Conservation (phyloP, 352 stramenopile species). For the Phytopythium sindhum region DNA sequence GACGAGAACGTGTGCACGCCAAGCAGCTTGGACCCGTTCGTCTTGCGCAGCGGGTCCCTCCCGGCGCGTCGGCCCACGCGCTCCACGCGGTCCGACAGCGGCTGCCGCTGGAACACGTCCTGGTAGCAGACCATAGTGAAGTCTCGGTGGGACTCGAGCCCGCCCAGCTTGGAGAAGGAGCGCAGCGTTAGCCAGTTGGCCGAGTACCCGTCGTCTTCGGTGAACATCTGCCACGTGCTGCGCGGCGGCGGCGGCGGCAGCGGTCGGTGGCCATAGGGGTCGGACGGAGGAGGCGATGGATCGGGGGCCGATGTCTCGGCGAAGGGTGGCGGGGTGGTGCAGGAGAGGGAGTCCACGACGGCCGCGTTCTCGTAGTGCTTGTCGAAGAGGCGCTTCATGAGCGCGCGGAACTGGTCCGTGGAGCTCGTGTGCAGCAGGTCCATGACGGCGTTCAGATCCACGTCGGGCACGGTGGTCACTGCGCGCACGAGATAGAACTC, state of each 20-base stretch:
- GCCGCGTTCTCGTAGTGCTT: conserved; percentile 44
- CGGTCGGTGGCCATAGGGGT: background rate
- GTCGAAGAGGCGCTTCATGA: conserved; percentile 58
- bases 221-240: conserved; percentile 30
- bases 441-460: conserved; percentile 38
- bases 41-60: conserved; percentile 14
- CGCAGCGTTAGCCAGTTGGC: conserved; percentile 56
- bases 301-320: conserved; percentile 1
- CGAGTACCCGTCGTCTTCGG: conserved; percentile 50
- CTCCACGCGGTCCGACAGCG: conserved; percentile 20
- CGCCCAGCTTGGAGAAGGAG: conserved; percentile 25
- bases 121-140: conserved; percentile 68
- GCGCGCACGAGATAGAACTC: conserved; percentile 61
- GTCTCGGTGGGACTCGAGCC: conserved; percentile 35
- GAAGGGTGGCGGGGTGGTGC: conserved; percentile 35
- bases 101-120: conserved; percentile 47
- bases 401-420: conserved; percentile 30
- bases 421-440: conserved; percentile 27
- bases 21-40: conserved; percentile 25
- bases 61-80: conserved; percentile 22
- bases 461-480: conserved; percentile 34
- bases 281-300: background rate
- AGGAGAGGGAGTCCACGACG: conserved; percentile 44
- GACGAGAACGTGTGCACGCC: conserved; percentile 55
- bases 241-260: background rate